Conservation (phyloP, 2,329 filamentous ascomycete species). For the Penicillium hesseltinei region DNA sequence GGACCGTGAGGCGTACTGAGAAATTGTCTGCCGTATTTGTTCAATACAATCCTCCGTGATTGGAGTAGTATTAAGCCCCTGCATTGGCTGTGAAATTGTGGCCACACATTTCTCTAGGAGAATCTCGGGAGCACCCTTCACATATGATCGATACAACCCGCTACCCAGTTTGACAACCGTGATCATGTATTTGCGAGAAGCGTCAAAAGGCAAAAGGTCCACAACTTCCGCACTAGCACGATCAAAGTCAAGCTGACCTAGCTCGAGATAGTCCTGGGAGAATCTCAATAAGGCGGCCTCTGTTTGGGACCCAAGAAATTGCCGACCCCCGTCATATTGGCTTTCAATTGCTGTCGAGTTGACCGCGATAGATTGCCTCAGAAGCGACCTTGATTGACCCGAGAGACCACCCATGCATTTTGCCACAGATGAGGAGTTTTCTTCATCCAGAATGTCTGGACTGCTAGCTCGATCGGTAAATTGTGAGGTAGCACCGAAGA, state of each 20-base stretch:
- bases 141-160: slow-evolving; percentile 39
- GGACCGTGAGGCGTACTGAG: slow-evolving; percentile 51
- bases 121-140: slow-evolving; percentile 48
- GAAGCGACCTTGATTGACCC: slow-evolving; percentile 9
- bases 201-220: slow-evolving; percentile 71
- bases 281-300: slow-evolving; percentile 68
- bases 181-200: slow-evolving; percentile 64
- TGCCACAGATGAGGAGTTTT: neutral
- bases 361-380: slow-evolving; percentile 37
- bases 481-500: slow-evolving; percentile 48
- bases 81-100: slow-evolving; percentile 22
- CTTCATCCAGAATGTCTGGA: neutral
- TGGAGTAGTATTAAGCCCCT: neutral
- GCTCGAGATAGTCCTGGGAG: slow-evolving; percentile 61
- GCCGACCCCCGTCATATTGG: slow-evolving; percentile 60
- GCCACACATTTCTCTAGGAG: slow-evolving; percentile 32
- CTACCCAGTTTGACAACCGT: slow-evolving; percentile 38
- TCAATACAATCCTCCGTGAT: slow-evolving; percentile 11
- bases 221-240: slow-evolving; percentile 58
- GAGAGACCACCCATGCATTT: neutral
- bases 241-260: slow-evolving; percentile 59
- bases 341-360: slow-evolving; percentile 71
- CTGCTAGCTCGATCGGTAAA: slow-evolving; percentile 6
- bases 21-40: slow-evolving; percentile 29
- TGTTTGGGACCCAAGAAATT: slow-evolving; percentile 71